phyloP scores from a whole-genome alignment of 1,139 yeast genomes.

The Blastobotrys aristatus region DNA sequence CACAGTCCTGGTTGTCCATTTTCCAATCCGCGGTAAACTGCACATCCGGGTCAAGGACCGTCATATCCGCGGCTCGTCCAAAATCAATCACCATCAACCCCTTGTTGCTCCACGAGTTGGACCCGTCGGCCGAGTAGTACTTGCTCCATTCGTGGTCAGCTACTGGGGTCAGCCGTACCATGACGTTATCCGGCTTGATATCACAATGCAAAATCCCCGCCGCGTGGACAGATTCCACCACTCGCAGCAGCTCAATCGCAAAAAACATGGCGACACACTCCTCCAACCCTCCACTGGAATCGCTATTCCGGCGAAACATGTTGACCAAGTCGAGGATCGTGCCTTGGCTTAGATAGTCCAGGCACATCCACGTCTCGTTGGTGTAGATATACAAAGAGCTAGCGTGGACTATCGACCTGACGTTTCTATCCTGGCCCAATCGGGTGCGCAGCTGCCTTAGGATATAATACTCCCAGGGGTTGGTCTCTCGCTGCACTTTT shows the following conservation, averaged over 20 bases:
- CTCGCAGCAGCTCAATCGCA: constrained; percentile 56
- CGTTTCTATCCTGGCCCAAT: constrained; percentile 27
- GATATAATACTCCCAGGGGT: constrained; percentile 80
- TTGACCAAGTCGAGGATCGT: constrained; percentile 72
- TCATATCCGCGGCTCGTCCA: constrained; percentile 74
- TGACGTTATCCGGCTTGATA: constrained; percentile 79
- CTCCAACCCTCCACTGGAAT: constrained; percentile 40
- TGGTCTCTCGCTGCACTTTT: constrained; percentile 67
- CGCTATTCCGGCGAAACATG: constrained; percentile 19
- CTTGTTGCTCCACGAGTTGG: constrained; percentile 47
- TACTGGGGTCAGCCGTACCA: constrained; percentile 52
- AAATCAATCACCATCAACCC: constrained; percentile 74
- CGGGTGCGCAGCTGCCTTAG: constrained; percentile 32
- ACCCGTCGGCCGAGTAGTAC: constrained; percentile 33
- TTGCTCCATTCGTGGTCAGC: constrained; percentile 23
- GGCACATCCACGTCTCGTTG: constrained; percentile 70
- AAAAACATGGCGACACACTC: constrained; percentile 63
- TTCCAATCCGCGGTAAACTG: constrained; percentile 60
- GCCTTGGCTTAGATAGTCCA: constrained; percentile 70
- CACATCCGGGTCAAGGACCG: constrained; percentile 45
- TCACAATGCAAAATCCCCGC: constrained; percentile 78
- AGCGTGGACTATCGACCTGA: constrained; percentile 46
- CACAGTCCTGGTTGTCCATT: constrained; percentile 70
- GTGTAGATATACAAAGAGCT: constrained; percentile 51
- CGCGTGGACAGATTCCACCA: constrained; percentile 58